Conservation (phyloP, 148 eudicot species). For the Amaranthus hypochondriacus region DNA sequence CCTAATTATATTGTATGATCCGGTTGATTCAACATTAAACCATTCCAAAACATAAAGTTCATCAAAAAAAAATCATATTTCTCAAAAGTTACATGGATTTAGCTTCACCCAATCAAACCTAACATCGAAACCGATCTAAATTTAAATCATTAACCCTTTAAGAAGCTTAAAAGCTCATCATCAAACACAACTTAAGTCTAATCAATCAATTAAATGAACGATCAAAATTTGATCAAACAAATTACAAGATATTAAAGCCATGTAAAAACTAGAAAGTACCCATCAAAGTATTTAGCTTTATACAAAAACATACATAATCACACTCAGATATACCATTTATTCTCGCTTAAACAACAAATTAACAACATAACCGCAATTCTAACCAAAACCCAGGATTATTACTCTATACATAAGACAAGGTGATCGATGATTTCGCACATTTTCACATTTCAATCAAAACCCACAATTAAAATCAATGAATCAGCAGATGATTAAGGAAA, state of each 20-base stretch:
- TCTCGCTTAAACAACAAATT: neutral
- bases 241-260: neutral
- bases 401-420: neutral
- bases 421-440: constrained; percentile 12
- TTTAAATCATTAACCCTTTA: neutral
- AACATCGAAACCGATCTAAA: neutral
- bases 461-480: constrained; percentile 5
- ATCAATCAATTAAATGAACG: neutral
- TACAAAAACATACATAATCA: neutral
- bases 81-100: neutral
- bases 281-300: neutral
- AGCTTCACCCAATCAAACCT: neutral
- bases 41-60: neutral
- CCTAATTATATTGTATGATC: neutral
- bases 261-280: neutral
- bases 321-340: neutral
- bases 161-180: neutral
- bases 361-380: constrained; percentile 1
- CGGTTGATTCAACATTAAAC: neutral
- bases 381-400: constrained; percentile 17
- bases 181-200: neutral
- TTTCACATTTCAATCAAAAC: constrained; percentile 14
- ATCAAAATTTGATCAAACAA: constrained; percentile 22
- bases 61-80: neutral
- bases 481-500: neutral